Conservation (phyloP, 371 early-diverging fungal genomes). For the Dichotomocladium elegans region DNA sequence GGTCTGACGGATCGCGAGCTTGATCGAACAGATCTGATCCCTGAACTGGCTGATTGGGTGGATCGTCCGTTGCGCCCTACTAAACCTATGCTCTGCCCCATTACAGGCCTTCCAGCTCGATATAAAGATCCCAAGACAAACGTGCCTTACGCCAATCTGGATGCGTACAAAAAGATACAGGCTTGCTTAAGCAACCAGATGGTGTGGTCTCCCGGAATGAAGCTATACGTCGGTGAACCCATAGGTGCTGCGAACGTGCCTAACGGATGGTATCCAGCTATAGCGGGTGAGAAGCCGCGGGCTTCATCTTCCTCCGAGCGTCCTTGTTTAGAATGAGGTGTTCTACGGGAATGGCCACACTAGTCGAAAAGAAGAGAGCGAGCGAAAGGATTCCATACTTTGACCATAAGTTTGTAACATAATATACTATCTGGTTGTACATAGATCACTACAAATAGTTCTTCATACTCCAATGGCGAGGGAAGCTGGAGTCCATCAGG, state of each 20-base stretch:
- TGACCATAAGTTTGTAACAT: no score
- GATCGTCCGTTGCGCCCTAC: conserved; percentile 28
- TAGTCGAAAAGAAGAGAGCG: no score
- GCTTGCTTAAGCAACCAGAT: conserved; percentile 27
- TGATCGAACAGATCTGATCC: conserved; percentile 32
- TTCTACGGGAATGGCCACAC: no score
- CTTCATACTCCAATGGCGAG: no score
- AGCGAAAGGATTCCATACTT: no score
- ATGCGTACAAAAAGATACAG: conserved; percentile 54
- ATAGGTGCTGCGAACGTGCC: conserved; percentile 30
- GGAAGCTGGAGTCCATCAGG: no score
- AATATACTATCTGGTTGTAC: no score
- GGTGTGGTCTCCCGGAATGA: conserved; percentile 39
- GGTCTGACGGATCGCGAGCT: conserved; percentile 28
- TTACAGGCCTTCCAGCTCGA: conserved; percentile 64
- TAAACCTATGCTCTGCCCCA: conserved; percentile 49
- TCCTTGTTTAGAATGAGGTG: no score
- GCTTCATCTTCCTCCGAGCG: no score
- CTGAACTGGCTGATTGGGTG: conserved; percentile 25
- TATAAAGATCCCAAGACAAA: conserved; percentile 61
- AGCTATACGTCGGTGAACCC: conserved; percentile 26
- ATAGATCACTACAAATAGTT: no score
- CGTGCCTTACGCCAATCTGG: conserved; percentile 61
- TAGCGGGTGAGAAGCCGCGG: conserved; percentile 9
- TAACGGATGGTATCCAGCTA: conserved; percentile 25